phyloP scores from a whole-genome alignment of 2,329 filamentous ascomycete genomes.

The Colletotrichum orchidophilum region DNA sequence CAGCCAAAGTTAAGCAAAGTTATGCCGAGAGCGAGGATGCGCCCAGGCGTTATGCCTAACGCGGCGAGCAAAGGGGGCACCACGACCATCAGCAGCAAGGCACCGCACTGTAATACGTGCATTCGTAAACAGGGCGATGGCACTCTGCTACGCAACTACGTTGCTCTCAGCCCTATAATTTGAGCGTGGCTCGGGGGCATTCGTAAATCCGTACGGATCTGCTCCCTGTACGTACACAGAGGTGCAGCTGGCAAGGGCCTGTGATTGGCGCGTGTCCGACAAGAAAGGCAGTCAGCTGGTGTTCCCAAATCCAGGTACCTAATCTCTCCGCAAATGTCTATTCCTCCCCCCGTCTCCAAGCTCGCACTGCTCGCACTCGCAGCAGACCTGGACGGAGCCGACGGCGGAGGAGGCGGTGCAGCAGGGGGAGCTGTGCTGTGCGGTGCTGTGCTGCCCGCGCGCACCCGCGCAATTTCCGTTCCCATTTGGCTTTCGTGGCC shows the following conservation, averaged over 20 bases:
- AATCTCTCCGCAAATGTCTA: background rate
- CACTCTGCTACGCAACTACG: conserved; percentile 8
- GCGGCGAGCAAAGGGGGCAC: conserved; percentile 6
- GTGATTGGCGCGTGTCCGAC: conserved; percentile 28
- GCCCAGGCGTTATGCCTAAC: conserved; percentile 20
- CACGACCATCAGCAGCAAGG: background rate
- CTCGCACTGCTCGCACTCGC: conserved; percentile 22
- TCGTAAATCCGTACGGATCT: conserved; percentile 12
- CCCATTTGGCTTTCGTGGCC: conserved; percentile 1
- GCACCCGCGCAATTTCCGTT: background rate
- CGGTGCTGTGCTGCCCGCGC: background rate
- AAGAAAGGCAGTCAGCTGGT: conserved; percentile 20
- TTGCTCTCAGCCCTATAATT: conserved; percentile 29
- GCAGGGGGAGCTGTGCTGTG: background rate
- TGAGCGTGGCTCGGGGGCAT: conserved; percentile 13
- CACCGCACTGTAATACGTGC: background rate
- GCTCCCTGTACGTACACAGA: background rate
- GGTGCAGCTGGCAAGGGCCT: conserved; percentile 2
- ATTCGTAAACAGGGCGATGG: background rate
- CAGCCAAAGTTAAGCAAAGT: background rate
- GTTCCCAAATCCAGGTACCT: background rate
- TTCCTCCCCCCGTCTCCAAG: background rate
- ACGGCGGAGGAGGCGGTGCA: conserved; percentile 20
- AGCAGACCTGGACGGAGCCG: conserved; percentile 16
- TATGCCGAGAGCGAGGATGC: conserved; percentile 18